phyloP scores from a whole-genome alignment of 768 basidiomycete species.

The Suillus plorans region DNA sequence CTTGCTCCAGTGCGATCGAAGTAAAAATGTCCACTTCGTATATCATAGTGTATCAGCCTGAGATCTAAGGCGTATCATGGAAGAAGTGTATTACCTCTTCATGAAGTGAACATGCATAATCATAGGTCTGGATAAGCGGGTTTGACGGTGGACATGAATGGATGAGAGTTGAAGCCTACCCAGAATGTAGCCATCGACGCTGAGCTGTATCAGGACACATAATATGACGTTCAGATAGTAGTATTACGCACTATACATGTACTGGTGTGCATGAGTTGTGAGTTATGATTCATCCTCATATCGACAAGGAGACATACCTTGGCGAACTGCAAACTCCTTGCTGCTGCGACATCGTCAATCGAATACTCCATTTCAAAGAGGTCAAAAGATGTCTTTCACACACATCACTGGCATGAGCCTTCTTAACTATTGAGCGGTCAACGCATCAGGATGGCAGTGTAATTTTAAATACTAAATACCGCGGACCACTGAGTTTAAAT shows the following conservation, averaged over 20 bases:
- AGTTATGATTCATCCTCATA: not conserved
- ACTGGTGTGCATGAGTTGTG: not conserved
- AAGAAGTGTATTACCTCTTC: not conserved
- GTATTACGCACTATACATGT: not conserved
- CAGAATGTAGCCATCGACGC: not conserved
- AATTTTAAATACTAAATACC: too few relatives aligned
- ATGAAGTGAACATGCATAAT: not conserved
- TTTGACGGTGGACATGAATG: not conserved
- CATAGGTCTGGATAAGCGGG: not conserved
- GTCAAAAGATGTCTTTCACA: too few relatives aligned
- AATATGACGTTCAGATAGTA: not conserved
- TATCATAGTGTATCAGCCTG: not conserved
- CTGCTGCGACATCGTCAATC: not conserved
- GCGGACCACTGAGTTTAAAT: too few relatives aligned
- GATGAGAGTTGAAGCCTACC: not conserved
- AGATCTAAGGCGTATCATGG: not conserved
- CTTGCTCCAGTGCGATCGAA: not conserved
- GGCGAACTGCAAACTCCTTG: not conserved
- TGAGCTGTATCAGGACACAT: not conserved
- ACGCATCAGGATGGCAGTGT: too few relatives aligned
- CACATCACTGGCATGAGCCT: too few relatives aligned
- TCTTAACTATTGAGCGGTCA: too few relatives aligned
- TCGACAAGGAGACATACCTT: not conserved
- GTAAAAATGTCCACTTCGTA: not conserved
- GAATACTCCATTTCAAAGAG: not conserved